phyloP scores from a whole-genome alignment of 805 yeast genomes.

The Candida incommunis region DNA sequence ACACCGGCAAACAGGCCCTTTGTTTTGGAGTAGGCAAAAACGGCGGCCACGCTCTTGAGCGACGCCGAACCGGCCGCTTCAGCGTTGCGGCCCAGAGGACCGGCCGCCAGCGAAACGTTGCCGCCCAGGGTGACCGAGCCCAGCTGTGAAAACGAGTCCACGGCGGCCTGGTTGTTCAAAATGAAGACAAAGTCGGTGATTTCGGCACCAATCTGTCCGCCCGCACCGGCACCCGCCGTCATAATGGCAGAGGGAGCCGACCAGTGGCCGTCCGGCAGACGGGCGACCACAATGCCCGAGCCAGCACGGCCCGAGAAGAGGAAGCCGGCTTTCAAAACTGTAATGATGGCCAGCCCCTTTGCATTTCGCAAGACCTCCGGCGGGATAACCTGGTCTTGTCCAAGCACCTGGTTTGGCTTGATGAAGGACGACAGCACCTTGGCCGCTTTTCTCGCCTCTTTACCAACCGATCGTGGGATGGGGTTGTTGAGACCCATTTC shows the following conservation, averaged over 20 bases:
- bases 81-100: conserved; percentile 93
- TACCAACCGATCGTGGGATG: conserved; percentile 74
- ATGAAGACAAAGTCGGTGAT: conserved; percentile 92
- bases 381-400: conserved; percentile 80
- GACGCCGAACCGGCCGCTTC: conserved; percentile 97
- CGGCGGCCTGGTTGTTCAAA: conserved; percentile 75
- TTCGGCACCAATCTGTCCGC: conserved; percentile 95
- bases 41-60: conserved; percentile 71
- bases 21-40: conserved; percentile 86
- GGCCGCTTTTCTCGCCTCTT: conserved; percentile 90
- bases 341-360: conserved; percentile 79
- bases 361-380: conserved; percentile 78
- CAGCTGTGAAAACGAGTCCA: conserved; percentile 80
- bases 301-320: conserved; percentile 95
- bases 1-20: conserved; percentile 97
- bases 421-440: conserved; percentile 77
- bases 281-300: conserved; percentile 86
- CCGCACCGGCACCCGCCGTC: conserved; percentile 98
- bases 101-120: conserved; percentile 89
- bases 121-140: conserved; percentile 95
- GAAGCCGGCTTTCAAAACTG: conserved; percentile 95
- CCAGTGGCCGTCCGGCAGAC: conserved; percentile 93
- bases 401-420: conserved; percentile 87
- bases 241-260: conserved; percentile 93
- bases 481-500: conserved; percentile 83